phyloP scores from a whole-genome alignment of 106 monocot genomes.

The Posidonia australis region DNA sequence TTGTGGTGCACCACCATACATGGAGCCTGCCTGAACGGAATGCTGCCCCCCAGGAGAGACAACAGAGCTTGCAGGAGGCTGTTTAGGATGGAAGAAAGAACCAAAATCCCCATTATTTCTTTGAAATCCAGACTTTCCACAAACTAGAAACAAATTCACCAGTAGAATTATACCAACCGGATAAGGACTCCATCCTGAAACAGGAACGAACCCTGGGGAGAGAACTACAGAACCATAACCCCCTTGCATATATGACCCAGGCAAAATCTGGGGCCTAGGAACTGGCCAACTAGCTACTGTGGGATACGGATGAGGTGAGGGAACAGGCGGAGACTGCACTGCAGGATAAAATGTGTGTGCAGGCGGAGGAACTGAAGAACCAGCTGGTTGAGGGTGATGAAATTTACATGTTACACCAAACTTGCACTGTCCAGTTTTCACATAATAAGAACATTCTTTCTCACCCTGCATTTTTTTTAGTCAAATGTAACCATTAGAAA shows the following conservation, averaged over 20 bases:
- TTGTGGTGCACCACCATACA: conserved; percentile 46
- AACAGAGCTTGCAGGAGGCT: conserved; percentile 38
- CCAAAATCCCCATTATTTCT: conserved; percentile 2
- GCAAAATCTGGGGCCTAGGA: conserved; percentile 38
- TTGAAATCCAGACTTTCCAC: neutral
- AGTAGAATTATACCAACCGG: conserved; percentile 40
- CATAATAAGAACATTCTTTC: conserved; percentile 76
- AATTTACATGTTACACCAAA: conserved; percentile 90
- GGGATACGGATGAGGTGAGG: conserved; percentile 41
- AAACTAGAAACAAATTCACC: neutral
- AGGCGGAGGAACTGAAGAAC: conserved; percentile 29
- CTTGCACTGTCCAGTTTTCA: conserved; percentile 74
- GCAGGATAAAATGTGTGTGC: conserved; percentile 55
- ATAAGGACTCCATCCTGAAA: conserved; percentile 72
- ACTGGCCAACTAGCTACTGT: conserved; percentile 42
- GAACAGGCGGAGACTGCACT: conserved; percentile 31
- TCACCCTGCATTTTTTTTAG: conserved; percentile 49
- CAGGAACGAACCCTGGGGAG: conserved; percentile 47
- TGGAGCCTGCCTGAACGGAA: conserved; percentile 32
- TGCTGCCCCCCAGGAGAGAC: conserved; percentile 43
- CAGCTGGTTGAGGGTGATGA: conserved; percentile 59
- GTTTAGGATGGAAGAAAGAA: conserved; percentile 16
- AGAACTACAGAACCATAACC: conserved; percentile 68
- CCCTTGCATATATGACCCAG: conserved; percentile 50
- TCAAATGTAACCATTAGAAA: too few relatives aligned